These are phyloP conservation scores for Jaltomata sinuosa DNA, from an alignment of 257 asterid genomes.

Conservation along the genomic window DNA sequence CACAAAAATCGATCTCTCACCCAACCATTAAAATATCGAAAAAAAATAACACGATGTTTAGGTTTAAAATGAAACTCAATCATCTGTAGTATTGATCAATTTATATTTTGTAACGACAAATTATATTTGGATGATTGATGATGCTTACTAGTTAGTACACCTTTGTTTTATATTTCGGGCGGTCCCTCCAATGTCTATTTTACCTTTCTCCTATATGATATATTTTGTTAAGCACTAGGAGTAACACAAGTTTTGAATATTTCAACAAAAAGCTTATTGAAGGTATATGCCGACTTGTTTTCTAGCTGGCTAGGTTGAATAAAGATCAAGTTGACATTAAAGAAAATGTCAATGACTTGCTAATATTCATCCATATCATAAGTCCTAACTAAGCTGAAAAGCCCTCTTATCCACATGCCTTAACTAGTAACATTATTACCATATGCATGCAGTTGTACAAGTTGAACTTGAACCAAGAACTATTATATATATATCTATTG, in stretches of 20 bases:
- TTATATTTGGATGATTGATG: background rate
- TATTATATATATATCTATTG: background rate
- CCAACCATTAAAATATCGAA: background rate
- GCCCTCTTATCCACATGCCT: background rate
- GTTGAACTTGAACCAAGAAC: background rate
- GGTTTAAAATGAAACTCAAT: background rate
- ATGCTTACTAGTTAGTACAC: background rate
- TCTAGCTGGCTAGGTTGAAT: background rate
- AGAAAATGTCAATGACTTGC: background rate
- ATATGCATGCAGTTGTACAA: background rate
- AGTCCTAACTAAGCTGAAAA: background rate
- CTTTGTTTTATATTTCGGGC: background rate
- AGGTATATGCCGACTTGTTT: background rate
- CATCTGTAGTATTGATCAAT: background rate
- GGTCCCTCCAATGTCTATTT: background rate
- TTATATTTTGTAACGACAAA: background rate
- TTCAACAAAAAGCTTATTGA: background rate
- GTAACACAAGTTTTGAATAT: background rate
- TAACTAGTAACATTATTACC: background rate
- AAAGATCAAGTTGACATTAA: background rate
- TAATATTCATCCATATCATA: background rate
- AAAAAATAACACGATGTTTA: background rate
- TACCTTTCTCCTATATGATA: background rate
- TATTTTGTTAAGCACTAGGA: background rate
- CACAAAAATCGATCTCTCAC: no score